These are phyloP conservation scores for Phytopythium vexans DNA, from an alignment of 352 stramenopile species.

Conservation along the genomic window DNA sequence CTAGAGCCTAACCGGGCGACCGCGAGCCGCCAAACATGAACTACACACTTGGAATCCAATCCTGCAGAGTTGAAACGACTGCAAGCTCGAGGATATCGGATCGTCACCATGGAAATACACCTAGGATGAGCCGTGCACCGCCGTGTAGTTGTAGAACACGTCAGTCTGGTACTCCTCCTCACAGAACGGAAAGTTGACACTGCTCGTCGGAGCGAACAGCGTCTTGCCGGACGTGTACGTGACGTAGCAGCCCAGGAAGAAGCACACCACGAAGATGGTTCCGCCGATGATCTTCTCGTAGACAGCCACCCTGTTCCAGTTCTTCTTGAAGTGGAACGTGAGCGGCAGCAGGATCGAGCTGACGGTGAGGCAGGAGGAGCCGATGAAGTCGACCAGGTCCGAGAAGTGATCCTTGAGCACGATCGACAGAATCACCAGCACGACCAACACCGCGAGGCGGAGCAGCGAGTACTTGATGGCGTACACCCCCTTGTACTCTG, in stretches of 20 bases:
- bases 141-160: conserved; percentile 22
- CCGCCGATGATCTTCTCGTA: conserved; percentile 34
- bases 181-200: conserved; percentile 48
- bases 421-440: background rate
- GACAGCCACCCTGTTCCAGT: conserved; percentile 30
- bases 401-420: conserved; percentile 1
- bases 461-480: background rate
- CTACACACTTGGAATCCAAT: too few species aligned
- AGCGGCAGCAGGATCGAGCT: conserved; percentile 5
- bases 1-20: too few species aligned
- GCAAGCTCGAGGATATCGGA: too few species aligned
- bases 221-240: conserved; percentile 42
- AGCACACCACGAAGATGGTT: conserved; percentile 36
- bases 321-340: conserved; percentile 47
- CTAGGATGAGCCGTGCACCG: background rate
- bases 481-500: background rate
- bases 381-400: background rate
- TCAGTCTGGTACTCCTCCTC: conserved; percentile 34
- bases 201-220: conserved; percentile 29
- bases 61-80: too few species aligned
- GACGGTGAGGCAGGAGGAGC: background rate
- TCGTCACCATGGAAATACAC: too few species aligned
- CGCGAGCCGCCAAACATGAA: too few species aligned
- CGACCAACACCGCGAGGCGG: background rate
- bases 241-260: conserved; percentile 41